Conservation (phyloP, 225 moss, liverwort and hornwort species). For the Polytrichum commune region DNA sequence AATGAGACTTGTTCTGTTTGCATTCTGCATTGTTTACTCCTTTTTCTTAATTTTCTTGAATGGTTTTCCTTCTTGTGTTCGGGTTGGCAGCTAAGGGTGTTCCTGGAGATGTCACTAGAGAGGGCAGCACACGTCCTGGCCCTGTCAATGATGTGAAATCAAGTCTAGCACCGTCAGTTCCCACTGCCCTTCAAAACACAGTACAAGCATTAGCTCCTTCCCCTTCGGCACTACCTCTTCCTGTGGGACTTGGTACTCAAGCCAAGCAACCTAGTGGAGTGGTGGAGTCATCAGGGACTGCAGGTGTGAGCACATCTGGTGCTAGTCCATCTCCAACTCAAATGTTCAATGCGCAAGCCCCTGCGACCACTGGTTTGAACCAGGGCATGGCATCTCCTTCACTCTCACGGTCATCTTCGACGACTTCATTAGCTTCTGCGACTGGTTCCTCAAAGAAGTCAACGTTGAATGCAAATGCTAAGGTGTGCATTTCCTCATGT, state of each 20-base stretch:
- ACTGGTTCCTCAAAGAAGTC: constrained; percentile 55
- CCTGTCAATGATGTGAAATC: constrained; percentile 33
- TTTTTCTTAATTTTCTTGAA: no score
- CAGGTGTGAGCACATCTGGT: neutral
- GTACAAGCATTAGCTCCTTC: neutral
- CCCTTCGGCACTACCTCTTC: constrained; percentile 6
- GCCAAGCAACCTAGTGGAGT: neutral
- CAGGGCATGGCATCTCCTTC: constrained; percentile 25
- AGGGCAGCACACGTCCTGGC: constrained; percentile 31
- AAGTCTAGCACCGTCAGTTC: constrained; percentile 20
- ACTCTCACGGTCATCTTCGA: constrained; percentile 47
- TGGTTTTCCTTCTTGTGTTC: neutral
- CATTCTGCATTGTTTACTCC: no score
- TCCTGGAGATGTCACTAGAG: constrained; percentile 31
- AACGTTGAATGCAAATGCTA: constrained; percentile 62
- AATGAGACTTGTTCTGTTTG: no score
- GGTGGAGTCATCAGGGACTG: constrained; percentile 5
- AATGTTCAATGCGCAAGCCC: constrained; percentile 14
- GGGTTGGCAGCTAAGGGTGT: constrained; percentile 35
- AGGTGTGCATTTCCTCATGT: constrained; percentile 33
- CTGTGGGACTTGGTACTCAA: neutral
- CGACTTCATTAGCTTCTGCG: constrained; percentile 58
- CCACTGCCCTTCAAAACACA: constrained; percentile 19
- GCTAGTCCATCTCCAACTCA: constrained; percentile 9
- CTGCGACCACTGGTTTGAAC: constrained; percentile 10